These are phyloP conservation scores for Penicillium nucicola DNA, from an alignment of 495 filamentous ascomycete species.

Conservation along the genomic window DNA sequence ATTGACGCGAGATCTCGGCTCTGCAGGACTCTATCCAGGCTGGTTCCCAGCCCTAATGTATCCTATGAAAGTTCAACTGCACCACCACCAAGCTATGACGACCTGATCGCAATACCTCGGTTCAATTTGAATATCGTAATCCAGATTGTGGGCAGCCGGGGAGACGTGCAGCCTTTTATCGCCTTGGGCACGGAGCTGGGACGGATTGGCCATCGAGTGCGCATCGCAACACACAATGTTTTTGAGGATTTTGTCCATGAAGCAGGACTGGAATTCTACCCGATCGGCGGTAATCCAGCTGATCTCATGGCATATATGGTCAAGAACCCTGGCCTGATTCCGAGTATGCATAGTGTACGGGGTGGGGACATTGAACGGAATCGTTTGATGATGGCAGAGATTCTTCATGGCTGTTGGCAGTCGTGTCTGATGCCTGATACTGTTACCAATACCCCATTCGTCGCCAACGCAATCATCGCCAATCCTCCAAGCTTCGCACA, in stretches of 20 bases:
- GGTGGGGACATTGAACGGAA: conserved; percentile 39
- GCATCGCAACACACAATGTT: conserved; percentile 57
- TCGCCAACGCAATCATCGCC: conserved; percentile 61
- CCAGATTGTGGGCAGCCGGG: conserved; percentile 48
- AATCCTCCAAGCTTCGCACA: conserved; percentile 62
- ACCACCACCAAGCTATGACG: too few species aligned
- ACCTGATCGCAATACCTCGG: too few species aligned
- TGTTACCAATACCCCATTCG: conserved; percentile 51
- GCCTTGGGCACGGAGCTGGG: conserved; percentile 45
- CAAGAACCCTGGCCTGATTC: conserved; percentile 48
- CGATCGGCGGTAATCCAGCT: conserved; percentile 56
- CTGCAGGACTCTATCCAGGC: too few species aligned
- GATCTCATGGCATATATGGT: conserved; percentile 59
- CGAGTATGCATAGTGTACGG: conserved; percentile 35
- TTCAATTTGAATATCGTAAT: conserved; percentile 43
- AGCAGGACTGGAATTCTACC: conserved; percentile 55
- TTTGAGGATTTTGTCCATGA: conserved; percentile 55
- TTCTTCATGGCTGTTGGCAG: conserved; percentile 57
- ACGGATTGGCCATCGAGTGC: conserved; percentile 46
- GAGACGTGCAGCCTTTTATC: conserved; percentile 50
- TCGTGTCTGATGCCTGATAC: conserved; percentile 52
- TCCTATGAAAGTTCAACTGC: conserved; percentile 2
- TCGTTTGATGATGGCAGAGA: conserved; percentile 44
- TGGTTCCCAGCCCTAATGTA: too few species aligned
- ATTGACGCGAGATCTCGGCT: conserved; percentile 4